Base-by-base conservation (phyloP, 2,329 filamentous ascomycete species). In the Ophiocordyceps sinensis region DNA sequence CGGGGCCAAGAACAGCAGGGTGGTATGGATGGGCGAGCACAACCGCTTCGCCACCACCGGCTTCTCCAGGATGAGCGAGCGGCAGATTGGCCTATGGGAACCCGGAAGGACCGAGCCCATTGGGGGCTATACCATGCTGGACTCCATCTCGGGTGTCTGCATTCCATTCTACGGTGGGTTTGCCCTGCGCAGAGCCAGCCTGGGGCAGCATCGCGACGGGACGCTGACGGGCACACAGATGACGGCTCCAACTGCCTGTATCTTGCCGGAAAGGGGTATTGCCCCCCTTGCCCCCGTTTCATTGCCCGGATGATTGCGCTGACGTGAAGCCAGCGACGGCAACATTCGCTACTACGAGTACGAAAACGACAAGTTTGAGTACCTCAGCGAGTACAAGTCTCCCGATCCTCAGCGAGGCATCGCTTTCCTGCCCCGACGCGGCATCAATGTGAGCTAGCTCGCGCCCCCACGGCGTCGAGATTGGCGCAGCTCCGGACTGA, bases 261-360 rank as follows among this genome's bases (percentile, higher is more conserved):
- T 64, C 75, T 98, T 57, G 91, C 91, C 54, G 91, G 91, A 59
- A 96, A 96, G 70, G 91, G 89, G 85, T 89, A 64, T 17, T 14
- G n/a, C 23, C 5, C 4, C 5, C n/a, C 15, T 9, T n/a, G 14
- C 32, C 15, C 32, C n/a, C n/a, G n/a, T n/a, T 15, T 3, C 5
- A 31, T 31, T 31, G 29, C 9, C 29, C 23, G 23, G n/a, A 34
- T 14, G n/a, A 34, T 15, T 17, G 32, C n/a, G 13, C 43, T 51
- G 30, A 52, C 50, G 19, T n/a, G 47, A 11, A 28, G 14, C 47
- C 31, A 91, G 85, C 63, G 91, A 98, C 58, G 91, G 91, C 56
- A 98, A 98, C 65, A 98, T 98, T 57, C 88, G 91, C 48, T 98
- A 98, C 72, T 98, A 85, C 61, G 91, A 98, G 65, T 94, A 93